phyloP scores from a whole-genome alignment of 2,329 filamentous ascomycete species.

The Fusarium dimerum region DNA sequence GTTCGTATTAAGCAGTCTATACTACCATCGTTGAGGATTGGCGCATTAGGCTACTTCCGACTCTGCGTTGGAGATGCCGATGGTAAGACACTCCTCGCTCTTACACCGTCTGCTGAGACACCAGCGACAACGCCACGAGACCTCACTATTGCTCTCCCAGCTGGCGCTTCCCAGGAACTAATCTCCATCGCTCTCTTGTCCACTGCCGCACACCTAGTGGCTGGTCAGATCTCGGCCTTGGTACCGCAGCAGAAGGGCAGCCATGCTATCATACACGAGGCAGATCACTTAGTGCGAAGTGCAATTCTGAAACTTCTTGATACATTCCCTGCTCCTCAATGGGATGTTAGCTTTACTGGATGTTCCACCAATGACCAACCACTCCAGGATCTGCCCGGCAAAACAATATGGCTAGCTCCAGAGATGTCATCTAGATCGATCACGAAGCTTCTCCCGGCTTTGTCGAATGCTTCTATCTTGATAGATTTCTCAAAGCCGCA shows the following conservation, averaged over 20 bases:
- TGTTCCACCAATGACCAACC: background rate
- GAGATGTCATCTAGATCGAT: conserved; percentile 1
- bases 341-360: background rate
- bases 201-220: background rate
- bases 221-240: background rate
- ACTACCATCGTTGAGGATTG: background rate
- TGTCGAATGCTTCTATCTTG: background rate
- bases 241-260: background rate
- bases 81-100: background rate
- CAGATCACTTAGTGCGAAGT: background rate
- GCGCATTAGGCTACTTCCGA: background rate
- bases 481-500: background rate
- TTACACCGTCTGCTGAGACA: conserved; percentile 1
- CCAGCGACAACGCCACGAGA: background rate
- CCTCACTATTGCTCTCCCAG: background rate
- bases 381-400: background rate
- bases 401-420: background rate
- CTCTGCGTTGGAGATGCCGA: background rate
- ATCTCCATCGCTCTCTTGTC: background rate
- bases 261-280: conserved; percentile 1
- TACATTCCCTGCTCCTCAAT: background rate
- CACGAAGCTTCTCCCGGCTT: background rate
- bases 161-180: background rate
- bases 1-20: background rate
- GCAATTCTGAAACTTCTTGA: conserved; percentile 1